Base-by-base conservation (phyloP, 139 green algal species). In the Chlorella sp. region DNA sequence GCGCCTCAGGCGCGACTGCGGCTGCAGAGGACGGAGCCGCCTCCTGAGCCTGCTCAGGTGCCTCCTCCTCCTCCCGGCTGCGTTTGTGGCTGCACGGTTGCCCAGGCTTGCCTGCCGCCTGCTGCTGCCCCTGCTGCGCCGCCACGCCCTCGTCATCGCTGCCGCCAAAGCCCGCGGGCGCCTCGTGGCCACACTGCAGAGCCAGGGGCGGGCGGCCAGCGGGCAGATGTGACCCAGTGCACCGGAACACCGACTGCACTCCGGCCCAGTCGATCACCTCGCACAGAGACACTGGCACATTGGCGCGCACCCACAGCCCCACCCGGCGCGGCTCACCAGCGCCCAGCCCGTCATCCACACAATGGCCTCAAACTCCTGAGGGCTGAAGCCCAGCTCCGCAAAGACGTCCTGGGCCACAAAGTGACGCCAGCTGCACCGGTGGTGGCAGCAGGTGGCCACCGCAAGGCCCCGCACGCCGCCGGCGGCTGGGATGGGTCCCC, bases 371-470 rank as follows among this genome's bases (percentile, higher is more conserved):
- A 98, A 98, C 40, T 98, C 94, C 58, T 85, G 38, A 0, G 90
- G 56, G 16, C 38, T 87, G 72, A 98, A 92, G 3, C 92, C 94
- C 24, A 89, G 73, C 24, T 62, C 9, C 17, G 43, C 17, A n/a
- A 95, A 92, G 32, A 91, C 56, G 5, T 80, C 22, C 84, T 94
- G 90, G 28, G 85, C 93, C 19, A 94, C 90, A 88, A 94, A 97
- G 48, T 92, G 75, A n/a, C 84, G 69, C 94, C 94, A 98, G 67
- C 83, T 87, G 89, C 93, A 97, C 46, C 92, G 87, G 89, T 98
- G 95, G 86, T 98, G 95, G 87, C 95, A 98, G 88, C 95, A 98
- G 0, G 94, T 94, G 3, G 94, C 94, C 1, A 98, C 72, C 14
- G 87, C 87, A 22, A 95, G 73, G 5, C 93, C 93, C 9, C 73